Evolutionary conservation across 2,329 filamentous ascomycete genomes (phyloP).

Genomic region (Cladobotryum protrusum): DNA sequence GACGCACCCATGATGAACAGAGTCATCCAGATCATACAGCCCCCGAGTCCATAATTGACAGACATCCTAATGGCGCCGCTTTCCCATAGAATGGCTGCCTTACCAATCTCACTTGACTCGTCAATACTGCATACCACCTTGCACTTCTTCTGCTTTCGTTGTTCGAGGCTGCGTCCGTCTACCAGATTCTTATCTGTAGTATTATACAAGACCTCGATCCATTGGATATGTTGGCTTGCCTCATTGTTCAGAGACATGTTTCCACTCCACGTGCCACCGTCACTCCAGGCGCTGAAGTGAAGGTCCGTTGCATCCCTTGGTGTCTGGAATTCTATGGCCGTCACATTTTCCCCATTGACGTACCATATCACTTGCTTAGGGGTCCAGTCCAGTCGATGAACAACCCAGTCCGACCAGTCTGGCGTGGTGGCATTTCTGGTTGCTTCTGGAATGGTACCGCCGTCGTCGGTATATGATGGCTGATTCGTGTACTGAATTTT

Average conservation of each 20-base stretch:
- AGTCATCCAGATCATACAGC: too few species aligned
- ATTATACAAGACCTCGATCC: conserved; percentile 56
- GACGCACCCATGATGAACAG: too few species aligned
- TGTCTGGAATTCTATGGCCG: conserved; percentile 49
- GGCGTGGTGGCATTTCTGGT: conserved; percentile 44
- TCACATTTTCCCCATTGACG: conserved; percentile 43
- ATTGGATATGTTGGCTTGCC: conserved; percentile 54
- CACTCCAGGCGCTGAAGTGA: conserved; percentile 55
- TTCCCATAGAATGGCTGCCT: conserved; percentile 19
- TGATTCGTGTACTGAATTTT: conserved; percentile 55
- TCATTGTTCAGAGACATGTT: conserved; percentile 46
- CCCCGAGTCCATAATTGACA: too few species aligned
- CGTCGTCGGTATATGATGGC: conserved; percentile 41
- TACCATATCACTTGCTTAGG: conserved; percentile 49
- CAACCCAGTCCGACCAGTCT: conserved; percentile 50
- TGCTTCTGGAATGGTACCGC: conserved; percentile 39
- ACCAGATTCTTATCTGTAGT: conserved; percentile 20
- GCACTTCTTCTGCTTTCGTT: conserved; percentile 21
- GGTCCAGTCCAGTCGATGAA: conserved; percentile 56
- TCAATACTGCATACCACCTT: conserved; percentile 29
- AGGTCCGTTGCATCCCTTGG: conserved; percentile 47
- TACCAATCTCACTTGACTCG: conserved; percentile 24
- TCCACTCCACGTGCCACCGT: conserved; percentile 54
- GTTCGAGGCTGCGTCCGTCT: conserved; percentile 11
- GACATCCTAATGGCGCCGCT: conserved; percentile 15